Evolutionary conservation across 306 rosid genomes (phyloP).

Genomic region (Cucumis melo): DNA sequence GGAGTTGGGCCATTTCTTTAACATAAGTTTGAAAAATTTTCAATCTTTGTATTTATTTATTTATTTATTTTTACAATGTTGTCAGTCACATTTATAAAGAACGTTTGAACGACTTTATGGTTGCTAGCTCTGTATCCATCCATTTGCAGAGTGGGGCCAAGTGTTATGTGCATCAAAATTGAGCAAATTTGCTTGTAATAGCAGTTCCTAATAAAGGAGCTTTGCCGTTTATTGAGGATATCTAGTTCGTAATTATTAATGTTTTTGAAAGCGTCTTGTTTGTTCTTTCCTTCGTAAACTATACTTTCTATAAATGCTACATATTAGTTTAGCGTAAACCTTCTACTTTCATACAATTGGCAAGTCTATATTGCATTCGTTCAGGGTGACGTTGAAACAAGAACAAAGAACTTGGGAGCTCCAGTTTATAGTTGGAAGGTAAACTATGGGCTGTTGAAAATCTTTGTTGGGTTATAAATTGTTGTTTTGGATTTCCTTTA

Average conservation of each 20-base stretch:
- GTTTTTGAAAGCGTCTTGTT: not conserved
- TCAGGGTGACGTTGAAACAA: not conserved
- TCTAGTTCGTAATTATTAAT: not conserved
- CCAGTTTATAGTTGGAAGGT: not conserved
- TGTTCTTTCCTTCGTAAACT: not conserved
- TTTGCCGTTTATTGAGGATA: not conserved
- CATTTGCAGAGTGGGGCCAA: not conserved
- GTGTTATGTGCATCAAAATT: not conserved
- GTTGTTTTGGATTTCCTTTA: not conserved
- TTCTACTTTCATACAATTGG: not conserved
- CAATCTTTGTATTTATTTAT: not conserved
- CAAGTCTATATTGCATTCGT: not conserved
- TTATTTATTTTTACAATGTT: not conserved
- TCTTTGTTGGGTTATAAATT: not conserved
- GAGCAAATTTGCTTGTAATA: not conserved
- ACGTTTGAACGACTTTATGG: not conserved
- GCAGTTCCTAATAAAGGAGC: not conserved
- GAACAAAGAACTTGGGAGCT: not conserved
- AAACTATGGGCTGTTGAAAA: not conserved
- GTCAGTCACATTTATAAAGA: not conserved
- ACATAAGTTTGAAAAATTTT: not conserved
- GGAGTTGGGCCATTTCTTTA: not conserved
- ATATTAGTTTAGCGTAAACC: not conserved
- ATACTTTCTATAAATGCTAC: not conserved
- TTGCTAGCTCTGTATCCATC: not conserved